These are phyloP conservation scores for Apiospora kogelbergensis DNA, from an alignment of 2,329 filamentous ascomycete genomes.

Conservation along the genomic window DNA sequence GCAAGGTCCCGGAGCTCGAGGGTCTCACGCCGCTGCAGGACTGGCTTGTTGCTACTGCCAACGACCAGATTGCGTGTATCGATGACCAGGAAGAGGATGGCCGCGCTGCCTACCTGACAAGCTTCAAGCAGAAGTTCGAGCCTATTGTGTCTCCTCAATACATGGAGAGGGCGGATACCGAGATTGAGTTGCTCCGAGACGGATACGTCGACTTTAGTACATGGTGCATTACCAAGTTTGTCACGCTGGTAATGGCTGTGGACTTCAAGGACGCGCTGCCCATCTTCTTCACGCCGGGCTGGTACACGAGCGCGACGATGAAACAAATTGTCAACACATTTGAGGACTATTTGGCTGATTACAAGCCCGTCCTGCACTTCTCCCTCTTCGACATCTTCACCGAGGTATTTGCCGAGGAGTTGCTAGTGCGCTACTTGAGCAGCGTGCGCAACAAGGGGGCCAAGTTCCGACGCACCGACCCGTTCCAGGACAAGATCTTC, in stretches of 20 bases:
- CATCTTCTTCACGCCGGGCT: slow-evolving; percentile 87
- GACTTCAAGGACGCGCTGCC: slow-evolving; percentile 83
- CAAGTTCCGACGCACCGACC: slow-evolving; percentile 83
- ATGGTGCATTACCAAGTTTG: slow-evolving; percentile 87
- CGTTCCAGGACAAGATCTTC: slow-evolving; percentile 89
- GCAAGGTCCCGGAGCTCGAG: slow-evolving; percentile 55
- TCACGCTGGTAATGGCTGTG: slow-evolving; percentile 81
- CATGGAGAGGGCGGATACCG: slow-evolving; percentile 69
- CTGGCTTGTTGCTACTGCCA: slow-evolving; percentile 95
- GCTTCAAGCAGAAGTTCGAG: slow-evolving; percentile 82
- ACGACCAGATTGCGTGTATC: slow-evolving; percentile 98
- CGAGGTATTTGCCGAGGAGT: slow-evolving; percentile 89
- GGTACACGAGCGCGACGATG: slow-evolving; percentile 86
- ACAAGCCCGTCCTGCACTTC: slow-evolving; percentile 79
- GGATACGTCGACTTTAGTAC: slow-evolving; percentile 95
- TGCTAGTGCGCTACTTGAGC: slow-evolving; percentile 81
- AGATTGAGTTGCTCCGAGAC: slow-evolving; percentile 76
- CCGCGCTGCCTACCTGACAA: slow-evolving; percentile 77
- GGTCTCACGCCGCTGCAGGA: slow-evolving; percentile 82
- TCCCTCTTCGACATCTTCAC: slow-evolving; percentile 88
- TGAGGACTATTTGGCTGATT: slow-evolving; percentile 91
- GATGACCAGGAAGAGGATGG: slow-evolving; percentile 82
- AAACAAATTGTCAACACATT: slow-evolving; percentile 93
- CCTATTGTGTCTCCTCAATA: slow-evolving; percentile 79
- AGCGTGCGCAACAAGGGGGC: slow-evolving; percentile 86